Percentiles rank a stretch among this genome's conserved stretches.
Conservation (phyloP, 139 green algal genomes). For the Closterium sp. region DNA sequence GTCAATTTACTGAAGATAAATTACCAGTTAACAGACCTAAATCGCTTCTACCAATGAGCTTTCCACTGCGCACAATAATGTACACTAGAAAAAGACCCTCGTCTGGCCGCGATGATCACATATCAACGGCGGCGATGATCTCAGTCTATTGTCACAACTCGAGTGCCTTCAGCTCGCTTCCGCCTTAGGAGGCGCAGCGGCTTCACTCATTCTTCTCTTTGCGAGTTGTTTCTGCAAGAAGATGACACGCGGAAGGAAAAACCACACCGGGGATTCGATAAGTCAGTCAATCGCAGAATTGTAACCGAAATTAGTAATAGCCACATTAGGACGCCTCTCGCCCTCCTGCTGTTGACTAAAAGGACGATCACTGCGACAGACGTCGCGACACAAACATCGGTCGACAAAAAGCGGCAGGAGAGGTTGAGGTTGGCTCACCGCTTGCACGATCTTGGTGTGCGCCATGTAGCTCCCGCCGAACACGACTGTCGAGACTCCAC, state of each 20-base stretch:
- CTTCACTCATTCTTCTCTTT: not conserved
- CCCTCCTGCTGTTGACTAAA: too few relatives aligned
- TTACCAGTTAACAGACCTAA: too few relatives aligned
- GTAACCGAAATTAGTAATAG: too few relatives aligned
- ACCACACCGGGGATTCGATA: not conserved
- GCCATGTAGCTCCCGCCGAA: not conserved
- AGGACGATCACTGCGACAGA: too few relatives aligned
- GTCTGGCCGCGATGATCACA: not conserved
- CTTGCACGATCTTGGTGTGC: not conserved
- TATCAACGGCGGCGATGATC: not conserved
- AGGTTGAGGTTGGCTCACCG: not conserved
- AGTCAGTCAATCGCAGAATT: too few relatives aligned
- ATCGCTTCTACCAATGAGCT: not conserved
- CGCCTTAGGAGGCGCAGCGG: not conserved
- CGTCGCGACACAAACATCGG: too few relatives aligned
- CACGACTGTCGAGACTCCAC: not conserved
- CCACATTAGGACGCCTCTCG: too few relatives aligned
- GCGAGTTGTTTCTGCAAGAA: not conserved
- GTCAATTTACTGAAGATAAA: too few relatives aligned
- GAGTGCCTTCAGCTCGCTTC: not conserved
- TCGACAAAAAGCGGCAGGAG: not conserved
- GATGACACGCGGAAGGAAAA: not conserved
- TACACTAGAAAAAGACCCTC: not conserved
- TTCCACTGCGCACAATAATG: not conserved
- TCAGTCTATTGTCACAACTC: not conserved